Evolutionary conservation across 1,284 basidiomycete genomes (phyloP), one percentile per base, ranked within the genome.

Genomic region (Phaffia rhodozyma): DNA sequence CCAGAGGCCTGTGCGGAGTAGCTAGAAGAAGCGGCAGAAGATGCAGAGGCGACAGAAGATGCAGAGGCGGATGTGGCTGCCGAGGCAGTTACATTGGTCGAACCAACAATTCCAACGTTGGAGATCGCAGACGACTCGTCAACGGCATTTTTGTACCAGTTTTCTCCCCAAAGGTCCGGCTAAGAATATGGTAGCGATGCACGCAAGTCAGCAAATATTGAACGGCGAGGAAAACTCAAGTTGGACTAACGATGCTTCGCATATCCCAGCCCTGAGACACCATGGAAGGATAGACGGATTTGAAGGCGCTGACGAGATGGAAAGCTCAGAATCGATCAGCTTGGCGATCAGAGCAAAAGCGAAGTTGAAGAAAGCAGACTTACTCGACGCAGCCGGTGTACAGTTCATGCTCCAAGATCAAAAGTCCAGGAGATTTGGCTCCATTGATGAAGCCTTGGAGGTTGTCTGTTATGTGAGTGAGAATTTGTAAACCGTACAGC

Each of bases 361-460:
- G 6, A 50, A 32, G 2, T 16, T 29, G 47, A 29, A 25, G 7
- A 43, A 11, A 43, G 38, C 13, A 11, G 13, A 5, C 13, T 43
- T 16, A 43, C 55, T 79, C 72, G 50, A 90, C 83, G 27, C 85
- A 79, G 65, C 78, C 71, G 55, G 81, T 76, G 23, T 79, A 81
- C n/a, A 86, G 76, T 74, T 92, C 91, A 75, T 94, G 91, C 75
- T 92, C 86, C 67, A 93, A 80, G 66, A 89, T 79, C 69, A 91
- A 80, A 23, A 91, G 80, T 47, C 90, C 90, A 11, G 85, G 84
- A 13, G 73, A 75, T 72, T 89, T 87, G 57, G 85, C 77, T 54
- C 84, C 68, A 60, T 60, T 58, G 55, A 69, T 68, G 66, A 76
- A 75, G 58, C 73, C 72, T 43, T 59, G 53, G 61, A 75, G 68